Conservation (phyloP, 139 green algal species). For the Asterochloris sp. region DNA sequence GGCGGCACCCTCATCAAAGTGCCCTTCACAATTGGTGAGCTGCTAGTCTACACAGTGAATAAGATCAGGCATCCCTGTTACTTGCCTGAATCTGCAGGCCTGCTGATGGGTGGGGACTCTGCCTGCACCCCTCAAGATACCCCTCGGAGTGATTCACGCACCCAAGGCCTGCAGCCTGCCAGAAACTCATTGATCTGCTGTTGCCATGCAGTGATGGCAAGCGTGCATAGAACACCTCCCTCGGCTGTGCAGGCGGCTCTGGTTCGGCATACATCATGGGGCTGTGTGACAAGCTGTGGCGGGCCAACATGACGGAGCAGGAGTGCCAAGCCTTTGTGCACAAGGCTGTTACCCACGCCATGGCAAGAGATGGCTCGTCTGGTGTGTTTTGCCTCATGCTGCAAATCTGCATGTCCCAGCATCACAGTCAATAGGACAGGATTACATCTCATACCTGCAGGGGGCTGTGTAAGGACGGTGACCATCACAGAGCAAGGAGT, state of each 20-base stretch:
- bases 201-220: neutral
- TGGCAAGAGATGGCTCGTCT: constrained; percentile 75
- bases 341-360: constrained; percentile 71
- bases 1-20: constrained; percentile 76
- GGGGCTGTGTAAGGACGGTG: too few relatives aligned
- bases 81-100: too few relatives aligned
- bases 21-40: constrained; percentile 64
- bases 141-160: neutral
- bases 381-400: constrained; percentile 26
- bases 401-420: too few relatives aligned
- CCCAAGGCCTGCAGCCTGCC: neutral
- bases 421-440: too few relatives aligned
- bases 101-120: too few relatives aligned
- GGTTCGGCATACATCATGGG: constrained; percentile 88
- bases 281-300: constrained; percentile 77
- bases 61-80: neutral
- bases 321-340: constrained; percentile 78
- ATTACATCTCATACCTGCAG: too few relatives aligned
- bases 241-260: constrained; percentile 50
- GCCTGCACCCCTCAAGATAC: too few relatives aligned
- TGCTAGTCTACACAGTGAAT: too few relatives aligned
- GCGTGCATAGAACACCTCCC: too few relatives aligned
- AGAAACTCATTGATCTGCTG: neutral
- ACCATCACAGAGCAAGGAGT: too few relatives aligned
- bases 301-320: constrained; percentile 66